Evolutionary conservation across 768 basidiomycete species (phyloP), one percentile per base, ranked within the genome.

Genomic region (Phaffia australis): DNA sequence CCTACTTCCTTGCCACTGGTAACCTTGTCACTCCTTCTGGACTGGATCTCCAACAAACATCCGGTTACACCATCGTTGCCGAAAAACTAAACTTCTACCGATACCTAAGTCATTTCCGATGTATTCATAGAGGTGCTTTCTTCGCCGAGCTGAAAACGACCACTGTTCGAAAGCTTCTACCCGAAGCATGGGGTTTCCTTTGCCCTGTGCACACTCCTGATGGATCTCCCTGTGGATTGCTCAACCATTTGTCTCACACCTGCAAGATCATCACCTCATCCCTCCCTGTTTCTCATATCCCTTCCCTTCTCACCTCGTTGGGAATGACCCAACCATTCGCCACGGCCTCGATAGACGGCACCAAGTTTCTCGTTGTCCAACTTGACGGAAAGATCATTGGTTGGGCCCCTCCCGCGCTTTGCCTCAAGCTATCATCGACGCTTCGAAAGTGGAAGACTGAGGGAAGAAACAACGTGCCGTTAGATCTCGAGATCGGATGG

Each of bases 191-290:
- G 95, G 95, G 91, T 59, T 99, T 99, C 80, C 78, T 99, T 11
- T 99, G 95, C 73, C 95, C 95, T 25, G 95, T 99, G 21, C 95
- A 99, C 74, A 99, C 95, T 1, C 95, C 95, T 23, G 95, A 99
- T 80, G 95, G 95, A 71, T 83, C 92, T 16, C 95, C 95, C 14
- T 99, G 95, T 77, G 95, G 95, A 76, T 83, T 99, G 18, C 84
- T 99, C 65, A 99, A 98, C 78, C 95, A 99, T 75, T 82, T 99
- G 49, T 89, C 92, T 32, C 85, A 90, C 72, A 86, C 88, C 18
- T 99, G 95, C 78, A 87, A 89, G 67, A 87, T 99, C 70, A 81
- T 91, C 71, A 94, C 92, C 21, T 72, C 81, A 11, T 83, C 86
- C 3, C 81, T 97, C 23, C 74, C 85, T 32, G 85, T 87, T 49